Percentiles rank a stretch among this genome's conserved stretches.
Conservation (phyloP, 2,329 filamentous ascomycete genomes). For the Arthrobotrys musiformis region DNA sequence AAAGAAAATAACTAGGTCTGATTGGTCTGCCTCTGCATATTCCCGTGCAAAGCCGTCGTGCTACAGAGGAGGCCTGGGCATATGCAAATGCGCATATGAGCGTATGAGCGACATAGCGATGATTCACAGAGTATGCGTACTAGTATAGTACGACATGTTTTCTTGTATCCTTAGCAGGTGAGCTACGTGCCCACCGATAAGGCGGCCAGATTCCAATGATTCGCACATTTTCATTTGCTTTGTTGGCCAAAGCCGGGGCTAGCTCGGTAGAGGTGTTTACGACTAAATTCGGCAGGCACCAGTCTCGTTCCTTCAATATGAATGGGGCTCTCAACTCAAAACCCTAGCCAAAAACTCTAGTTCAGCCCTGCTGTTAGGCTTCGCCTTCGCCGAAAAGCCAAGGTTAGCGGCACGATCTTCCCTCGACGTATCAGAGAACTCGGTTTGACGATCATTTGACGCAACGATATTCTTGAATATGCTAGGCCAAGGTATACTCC, state of each 20-base stretch:
- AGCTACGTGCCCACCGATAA: constrained; percentile 53
- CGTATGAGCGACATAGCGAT: constrained; percentile 12
- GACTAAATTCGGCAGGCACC: constrained; percentile 52
- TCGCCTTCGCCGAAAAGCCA: constrained; percentile 56
- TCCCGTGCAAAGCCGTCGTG: neutral
- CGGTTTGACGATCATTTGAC: constrained; percentile 53
- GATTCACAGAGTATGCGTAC: constrained; percentile 25
- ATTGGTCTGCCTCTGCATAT: neutral
- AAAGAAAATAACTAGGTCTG: neutral
- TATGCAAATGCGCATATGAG: constrained; percentile 1
- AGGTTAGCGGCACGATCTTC: constrained; percentile 50
- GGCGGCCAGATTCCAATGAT: constrained; percentile 33
- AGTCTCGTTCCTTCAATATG: constrained; percentile 37
- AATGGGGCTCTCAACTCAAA: constrained; percentile 31
- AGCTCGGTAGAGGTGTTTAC: constrained; percentile 29
- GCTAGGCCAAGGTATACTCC: neutral
- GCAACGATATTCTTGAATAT: constrained; percentile 32
- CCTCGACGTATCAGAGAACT: constrained; percentile 47
- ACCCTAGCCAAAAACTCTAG: constrained; percentile 43
- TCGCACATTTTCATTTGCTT: constrained; percentile 38
- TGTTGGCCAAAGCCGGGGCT: constrained; percentile 11
- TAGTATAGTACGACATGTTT: neutral
- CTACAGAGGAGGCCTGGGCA: neutral
- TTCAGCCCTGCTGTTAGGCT: constrained; percentile 54
- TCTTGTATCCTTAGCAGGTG: neutral